Conservation (phyloP, 768 basidiomycete genomes). For the Ramaria sp. region DNA sequence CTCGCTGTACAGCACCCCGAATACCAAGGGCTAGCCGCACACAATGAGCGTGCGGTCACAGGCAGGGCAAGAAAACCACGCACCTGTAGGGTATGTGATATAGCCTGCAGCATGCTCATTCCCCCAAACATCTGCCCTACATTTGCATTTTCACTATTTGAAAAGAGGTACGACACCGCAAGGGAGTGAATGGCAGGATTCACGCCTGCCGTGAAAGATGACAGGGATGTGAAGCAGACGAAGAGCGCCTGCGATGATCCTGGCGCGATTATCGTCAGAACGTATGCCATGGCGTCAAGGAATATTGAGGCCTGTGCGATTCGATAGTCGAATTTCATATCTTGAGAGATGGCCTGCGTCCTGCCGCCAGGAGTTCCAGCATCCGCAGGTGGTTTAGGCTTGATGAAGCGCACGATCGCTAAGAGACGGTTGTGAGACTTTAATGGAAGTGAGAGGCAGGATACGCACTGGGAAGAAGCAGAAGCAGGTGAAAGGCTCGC, state of each 20-base stretch:
- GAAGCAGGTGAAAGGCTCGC: slow-evolving; percentile 54
- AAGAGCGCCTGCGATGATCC: slow-evolving; percentile 33
- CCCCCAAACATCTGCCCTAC: slow-evolving; percentile 17
- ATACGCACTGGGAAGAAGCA: slow-evolving; percentile 57
- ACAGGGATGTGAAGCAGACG: slow-evolving; percentile 48
- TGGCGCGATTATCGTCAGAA: slow-evolving; percentile 40
- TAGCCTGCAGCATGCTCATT: slow-evolving; percentile 15
- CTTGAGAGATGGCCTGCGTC: slow-evolving; percentile 46
- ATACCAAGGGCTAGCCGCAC: slow-evolving; percentile 48
- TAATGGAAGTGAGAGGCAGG: neutral
- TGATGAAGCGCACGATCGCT: slow-evolving; percentile 5
- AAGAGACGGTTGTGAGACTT: slow-evolving; percentile 8
- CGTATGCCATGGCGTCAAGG: slow-evolving; percentile 55
- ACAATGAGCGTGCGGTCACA: neutral
- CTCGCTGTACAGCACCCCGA: slow-evolving; percentile 52
- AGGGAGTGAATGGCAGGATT: slow-evolving; percentile 62
- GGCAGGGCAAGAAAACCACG: slow-evolving; percentile 8
- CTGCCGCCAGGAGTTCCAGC: slow-evolving; percentile 20
- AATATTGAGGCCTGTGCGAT: slow-evolving; percentile 54
- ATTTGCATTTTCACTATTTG: slow-evolving; percentile 6
- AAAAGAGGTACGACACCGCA: slow-evolving; percentile 35
- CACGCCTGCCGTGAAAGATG: slow-evolving; percentile 58
- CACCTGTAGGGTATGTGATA: slow-evolving; percentile 7
- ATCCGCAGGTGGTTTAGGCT: slow-evolving; percentile 18
- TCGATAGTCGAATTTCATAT: slow-evolving; percentile 59